Conservation (phyloP, 345 rosid species). For the Mercurialis annua region DNA sequence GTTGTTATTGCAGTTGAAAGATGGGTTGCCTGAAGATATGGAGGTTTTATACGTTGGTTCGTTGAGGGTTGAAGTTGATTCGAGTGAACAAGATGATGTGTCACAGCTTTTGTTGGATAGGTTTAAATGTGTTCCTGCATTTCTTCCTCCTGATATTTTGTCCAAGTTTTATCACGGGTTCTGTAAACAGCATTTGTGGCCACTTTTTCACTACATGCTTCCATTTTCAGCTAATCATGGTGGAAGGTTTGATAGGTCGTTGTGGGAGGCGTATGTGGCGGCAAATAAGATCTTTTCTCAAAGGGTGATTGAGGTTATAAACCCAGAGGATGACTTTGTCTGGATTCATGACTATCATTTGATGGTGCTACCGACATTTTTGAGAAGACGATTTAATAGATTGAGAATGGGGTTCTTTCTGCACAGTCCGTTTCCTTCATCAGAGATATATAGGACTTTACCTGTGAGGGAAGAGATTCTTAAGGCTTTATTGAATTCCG, state of each 20-base stretch:
- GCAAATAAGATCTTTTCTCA: constrained; percentile 73
- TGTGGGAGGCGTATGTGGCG: constrained; percentile 79
- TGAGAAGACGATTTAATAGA: constrained; percentile 60
- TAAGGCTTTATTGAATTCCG: constrained; percentile 63
- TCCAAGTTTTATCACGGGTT: constrained; percentile 69
- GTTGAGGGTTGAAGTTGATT: constrained; percentile 53
- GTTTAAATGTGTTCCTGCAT: constrained; percentile 74
- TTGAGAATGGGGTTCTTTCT: constrained; percentile 77
- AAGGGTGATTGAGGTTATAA: constrained; percentile 66
- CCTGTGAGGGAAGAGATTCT: constrained; percentile 79
- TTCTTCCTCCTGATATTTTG: constrained; percentile 59
- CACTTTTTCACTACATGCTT: constrained; percentile 74
- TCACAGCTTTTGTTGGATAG: constrained; percentile 64
- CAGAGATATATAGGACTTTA: constrained; percentile 70
- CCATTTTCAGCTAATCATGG: constrained; percentile 64
- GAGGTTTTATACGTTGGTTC: constrained; percentile 73
- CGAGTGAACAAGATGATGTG: constrained; percentile 63
- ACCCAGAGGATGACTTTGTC: constrained; percentile 73
- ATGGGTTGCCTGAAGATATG: constrained; percentile 76
- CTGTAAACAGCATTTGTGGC: constrained; percentile 82
- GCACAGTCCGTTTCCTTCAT: constrained; percentile 74
- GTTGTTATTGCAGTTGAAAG: constrained; percentile 58
- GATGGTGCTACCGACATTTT: constrained; percentile 75
- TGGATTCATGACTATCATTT: constrained; percentile 84
- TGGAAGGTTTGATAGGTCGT: constrained; percentile 63